Base-by-base conservation (phyloP, 2,329 filamentous ascomycete genomes). In the Berkeleyomyces rouxiae region DNA sequence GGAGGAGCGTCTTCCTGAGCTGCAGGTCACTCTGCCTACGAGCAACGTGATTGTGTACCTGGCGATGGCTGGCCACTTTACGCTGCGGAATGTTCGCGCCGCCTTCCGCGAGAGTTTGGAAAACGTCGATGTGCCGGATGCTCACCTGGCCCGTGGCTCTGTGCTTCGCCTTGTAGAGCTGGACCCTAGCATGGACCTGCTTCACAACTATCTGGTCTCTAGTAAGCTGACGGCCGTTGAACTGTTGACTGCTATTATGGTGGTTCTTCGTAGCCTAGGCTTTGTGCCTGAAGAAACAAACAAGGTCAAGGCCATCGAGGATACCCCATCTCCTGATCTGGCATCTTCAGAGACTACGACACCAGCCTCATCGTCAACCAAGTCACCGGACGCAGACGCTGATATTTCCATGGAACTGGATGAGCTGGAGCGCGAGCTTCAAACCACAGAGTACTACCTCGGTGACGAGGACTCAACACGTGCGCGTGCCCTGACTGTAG, bases 221-320 rank as follows among this genome's bases (percentile, higher is more conserved):
- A 86, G 85, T 6, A 81, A 82, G 67, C 77, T 90, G 16, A 82
- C 83, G 3, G 76, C 86, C 47, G 74, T 78, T 3, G 87, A 90
- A 69, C 76, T 90, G 4, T 77, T 89, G 1, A 75, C 84, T 63
- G 81, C 83, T 3, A 80, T 90, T 61, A 80, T 82, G 61, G 73
- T 81, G 1, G 75, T 90, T 13, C 86, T 90, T 75, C 78, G 82
- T 57, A 90, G 84, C 67, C 78, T 91, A 47, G 85, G 86, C 65
- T 71, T 84, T 42, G 74, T 82, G 31, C 74, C 77, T 40, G 76
- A 78, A 59, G 67, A 66, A 55, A 71, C 73, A 59, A 59, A 42
- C 53, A 49, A 16, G 33, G 13, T 10, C 13, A 58, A 31, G n/a
- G 11, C 33, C 40, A 55, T 42, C n/a, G 47, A 47, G 6, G 42